phyloP scores from a whole-genome alignment of 345 rosid species.

The Brassica rapa region DNA sequence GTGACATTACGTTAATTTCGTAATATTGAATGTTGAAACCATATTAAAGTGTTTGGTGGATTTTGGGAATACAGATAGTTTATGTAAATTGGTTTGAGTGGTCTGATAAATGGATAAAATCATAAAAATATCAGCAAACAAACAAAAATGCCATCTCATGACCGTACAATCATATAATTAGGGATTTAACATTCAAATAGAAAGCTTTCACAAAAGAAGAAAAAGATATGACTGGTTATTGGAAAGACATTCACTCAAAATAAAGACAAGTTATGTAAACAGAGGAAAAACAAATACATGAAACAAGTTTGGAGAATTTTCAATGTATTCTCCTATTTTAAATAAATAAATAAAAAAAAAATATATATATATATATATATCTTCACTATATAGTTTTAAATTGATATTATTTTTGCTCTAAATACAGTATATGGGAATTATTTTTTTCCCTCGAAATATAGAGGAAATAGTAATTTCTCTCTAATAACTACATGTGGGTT shows the following conservation, averaged over 20 bases:
- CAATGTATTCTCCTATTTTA: not conserved
- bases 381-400: not conserved
- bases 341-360: not conserved
- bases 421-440: not conserved
- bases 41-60: not conserved
- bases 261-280: not conserved
- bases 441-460: not conserved
- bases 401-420: not conserved
- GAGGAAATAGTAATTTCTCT: not conserved
- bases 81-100: not conserved
- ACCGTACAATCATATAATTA: constrained; percentile 31
- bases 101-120: constrained; percentile 17
- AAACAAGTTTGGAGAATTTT: not conserved
- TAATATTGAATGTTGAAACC: not conserved
- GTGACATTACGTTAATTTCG: constrained; percentile 1
- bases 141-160: constrained; percentile 36
- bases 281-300: not conserved
- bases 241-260: constrained; percentile 13
- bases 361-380: too few relatives aligned
- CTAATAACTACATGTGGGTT: not conserved
- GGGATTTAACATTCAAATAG: constrained; percentile 27
- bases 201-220: constrained; percentile 19
- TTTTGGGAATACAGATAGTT: constrained; percentile 13
- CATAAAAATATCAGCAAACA: constrained; percentile 23
- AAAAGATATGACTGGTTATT: constrained; percentile 23